These are phyloP conservation scores for Acmispon strigosus DNA, from an alignment of 306 rosid species.

Conservation along the genomic window DNA sequence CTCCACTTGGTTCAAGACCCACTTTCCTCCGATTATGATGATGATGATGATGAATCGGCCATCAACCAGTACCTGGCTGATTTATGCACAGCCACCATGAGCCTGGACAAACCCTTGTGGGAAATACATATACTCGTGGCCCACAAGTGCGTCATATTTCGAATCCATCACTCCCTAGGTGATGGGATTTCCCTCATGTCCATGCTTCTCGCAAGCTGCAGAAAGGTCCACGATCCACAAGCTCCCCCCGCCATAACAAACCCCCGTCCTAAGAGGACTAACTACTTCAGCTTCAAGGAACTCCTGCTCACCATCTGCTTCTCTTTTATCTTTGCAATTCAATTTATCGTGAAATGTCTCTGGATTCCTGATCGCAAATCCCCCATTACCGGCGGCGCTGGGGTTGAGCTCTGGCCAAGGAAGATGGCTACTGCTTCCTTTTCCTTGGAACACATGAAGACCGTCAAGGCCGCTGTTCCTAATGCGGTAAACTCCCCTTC, in stretches of 20 bases:
- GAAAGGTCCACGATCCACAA: slow-evolving; percentile 30
- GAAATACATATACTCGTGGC: slow-evolving; percentile 60
- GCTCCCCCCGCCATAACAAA: slow-evolving; percentile 29
- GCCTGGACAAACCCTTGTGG: slow-evolving; percentile 72
- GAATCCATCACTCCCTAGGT: slow-evolving; percentile 75
- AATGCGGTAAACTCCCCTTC: slow-evolving; percentile 33
- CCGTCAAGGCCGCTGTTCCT: slow-evolving; percentile 45
- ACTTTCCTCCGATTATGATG: too few species aligned
- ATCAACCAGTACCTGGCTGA: slow-evolving; percentile 55
- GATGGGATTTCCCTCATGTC: slow-evolving; percentile 91
- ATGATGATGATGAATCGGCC: slow-evolving; percentile 26
- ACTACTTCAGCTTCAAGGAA: neutral
- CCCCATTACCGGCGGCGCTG: slow-evolving; percentile 58
- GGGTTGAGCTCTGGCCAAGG: slow-evolving; percentile 89
- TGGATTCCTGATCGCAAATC: slow-evolving; percentile 62
- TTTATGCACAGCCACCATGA: slow-evolving; percentile 27
- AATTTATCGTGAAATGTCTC: slow-evolving; percentile 34
- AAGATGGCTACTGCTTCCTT: slow-evolving; percentile 66
- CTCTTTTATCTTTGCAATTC: slow-evolving; percentile 37
- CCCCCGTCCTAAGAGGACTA: neutral
- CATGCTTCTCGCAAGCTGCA: slow-evolving; percentile 52
- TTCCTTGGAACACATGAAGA: slow-evolving; percentile 58
- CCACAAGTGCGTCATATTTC: slow-evolving; percentile 51
- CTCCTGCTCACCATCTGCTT: slow-evolving; percentile 26
- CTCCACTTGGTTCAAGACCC: slow-evolving; percentile 22